Conservation (phyloP, 305 asterid genomes). For the Fraxinus nigra region DNA sequence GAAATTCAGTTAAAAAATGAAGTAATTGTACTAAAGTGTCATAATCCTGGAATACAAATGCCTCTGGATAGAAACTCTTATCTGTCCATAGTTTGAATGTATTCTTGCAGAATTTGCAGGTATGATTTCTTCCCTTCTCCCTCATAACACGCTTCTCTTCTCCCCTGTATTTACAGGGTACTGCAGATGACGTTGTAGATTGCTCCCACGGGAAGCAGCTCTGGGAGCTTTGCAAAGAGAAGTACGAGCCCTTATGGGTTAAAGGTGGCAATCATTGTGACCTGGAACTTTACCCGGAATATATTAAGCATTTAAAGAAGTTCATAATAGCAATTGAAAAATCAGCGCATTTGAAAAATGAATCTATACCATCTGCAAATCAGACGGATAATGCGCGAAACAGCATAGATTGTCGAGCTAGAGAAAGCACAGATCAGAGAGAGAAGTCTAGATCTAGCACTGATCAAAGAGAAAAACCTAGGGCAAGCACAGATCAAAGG, state of each 20-base stretch:
- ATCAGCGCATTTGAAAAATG: conserved; percentile 51
- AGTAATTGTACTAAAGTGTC: background rate
- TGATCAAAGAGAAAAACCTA: conserved; percentile 69
- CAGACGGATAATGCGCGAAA: conserved; percentile 48
- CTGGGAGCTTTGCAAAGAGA: conserved; percentile 84
- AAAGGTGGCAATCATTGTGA: conserved; percentile 92
- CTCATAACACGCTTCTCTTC: background rate
- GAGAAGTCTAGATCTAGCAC: conserved; percentile 73
- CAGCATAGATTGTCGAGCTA: conserved; percentile 75
- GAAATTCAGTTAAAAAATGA: background rate
- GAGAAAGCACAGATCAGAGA: conserved; percentile 71
- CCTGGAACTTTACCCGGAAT: conserved; percentile 89
- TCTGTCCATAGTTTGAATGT: background rate
- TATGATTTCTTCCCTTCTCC: conserved; percentile 6
- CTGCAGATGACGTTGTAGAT: conserved; percentile 89
- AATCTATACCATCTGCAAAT: conserved; percentile 37
- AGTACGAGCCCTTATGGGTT: conserved; percentile 91
- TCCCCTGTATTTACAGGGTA: conserved; percentile 48
- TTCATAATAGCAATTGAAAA: conserved; percentile 77
- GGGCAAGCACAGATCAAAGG: conserved; percentile 55
- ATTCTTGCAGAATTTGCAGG: background rate
- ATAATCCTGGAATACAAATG: background rate
- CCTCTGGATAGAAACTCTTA: background rate
- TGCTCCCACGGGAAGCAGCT: conserved; percentile 89
- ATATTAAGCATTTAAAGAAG: conserved; percentile 82